These are phyloP conservation scores for Fusarium nanum DNA, from an alignment of 2,329 filamentous ascomycete species.

Conservation along the genomic window DNA sequence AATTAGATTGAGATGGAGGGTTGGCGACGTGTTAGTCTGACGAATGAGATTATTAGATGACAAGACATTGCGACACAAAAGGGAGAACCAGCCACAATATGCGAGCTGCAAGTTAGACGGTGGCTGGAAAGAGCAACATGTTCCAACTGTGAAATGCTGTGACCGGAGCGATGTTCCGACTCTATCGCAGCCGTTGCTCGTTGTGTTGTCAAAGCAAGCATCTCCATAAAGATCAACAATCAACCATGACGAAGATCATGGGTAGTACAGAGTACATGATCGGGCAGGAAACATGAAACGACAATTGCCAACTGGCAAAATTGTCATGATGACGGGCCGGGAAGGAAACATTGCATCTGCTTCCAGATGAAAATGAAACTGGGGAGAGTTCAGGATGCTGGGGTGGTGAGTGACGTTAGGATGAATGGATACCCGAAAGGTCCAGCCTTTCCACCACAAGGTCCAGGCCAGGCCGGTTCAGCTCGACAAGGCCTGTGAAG, in stretches of 20 bases:
- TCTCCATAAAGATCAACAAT: neutral
- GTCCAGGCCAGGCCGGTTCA: conserved; percentile 22
- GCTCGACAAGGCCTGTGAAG: conserved; percentile 32
- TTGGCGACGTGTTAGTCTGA: neutral
- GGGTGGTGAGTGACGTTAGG: conserved; percentile 24
- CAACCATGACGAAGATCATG: conserved; percentile 7
- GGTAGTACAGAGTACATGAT: neutral
- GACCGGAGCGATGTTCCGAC: conserved; percentile 5
- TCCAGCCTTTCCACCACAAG: conserved; percentile 4
- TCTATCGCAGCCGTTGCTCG: neutral
- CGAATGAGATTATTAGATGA: conserved; percentile 9
- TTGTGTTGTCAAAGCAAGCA: neutral
- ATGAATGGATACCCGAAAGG: neutral
- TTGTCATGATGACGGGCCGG: conserved; percentile 25
- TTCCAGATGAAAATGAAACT: conserved; percentile 17
- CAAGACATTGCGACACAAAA: conserved; percentile 12
- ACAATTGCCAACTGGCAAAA: neutral
- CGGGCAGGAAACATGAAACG: conserved; percentile 14
- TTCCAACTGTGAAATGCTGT: conserved; percentile 10
- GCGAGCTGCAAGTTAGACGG: conserved; percentile 8
- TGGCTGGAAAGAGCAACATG: conserved; percentile 12
- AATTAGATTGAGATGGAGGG: conserved; percentile 13
- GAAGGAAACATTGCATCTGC: conserved; percentile 8
- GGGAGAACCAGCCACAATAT: conserved; percentile 29
- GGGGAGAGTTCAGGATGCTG: conserved; percentile 2